Base-by-base conservation (phyloP, 1,284 basidiomycete genomes). In the Peniophora sp. region DNA sequence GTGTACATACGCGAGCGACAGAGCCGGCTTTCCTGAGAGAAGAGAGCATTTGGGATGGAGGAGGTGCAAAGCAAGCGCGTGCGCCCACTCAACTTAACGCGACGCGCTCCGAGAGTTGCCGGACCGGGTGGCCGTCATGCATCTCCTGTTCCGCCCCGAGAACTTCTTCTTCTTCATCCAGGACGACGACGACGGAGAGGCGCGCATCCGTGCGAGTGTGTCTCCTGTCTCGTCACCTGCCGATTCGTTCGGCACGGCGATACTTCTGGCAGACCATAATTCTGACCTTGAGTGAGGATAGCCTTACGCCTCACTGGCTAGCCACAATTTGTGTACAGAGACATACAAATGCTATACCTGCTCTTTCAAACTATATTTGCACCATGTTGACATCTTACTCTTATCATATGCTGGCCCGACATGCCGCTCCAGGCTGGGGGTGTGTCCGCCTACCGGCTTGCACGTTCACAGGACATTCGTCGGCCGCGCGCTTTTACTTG, bases 231-330 rank as follows among this genome's bases (percentile, higher is more conserved):
- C 86, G 16, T 81, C 77, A 74, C 72, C 79, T 70, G 57, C 63
- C 64, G 59, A 59, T 53, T 61, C 63, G 16, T 16, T 55, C 58
- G 58, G 52, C 61, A 52, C 70, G 38, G 76, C 74, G 57, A 60
- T 58, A 68, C 63, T 76, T 80, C 78, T 85, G 83, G 77, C 55
- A 89, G 75, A 89, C 56, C 45, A 63, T 46, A 67, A 68, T 66
- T 82, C 84, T 76, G 70, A 83, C 78, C 47, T 88, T 89, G 87
- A 89, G 87, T 89, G 84, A 81, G 85, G 75, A 63, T 68, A 62
- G 67, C 74, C 49, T n/a, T 69, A 71, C 14, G 19, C 66, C 59
- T 50, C 63, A 70, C 81, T 79, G 77, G 19, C 38, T 20, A 41
- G 38, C 71, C 69, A 70, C 84, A 89, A 89, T 89, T 89, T 71